Base-by-base conservation (phyloP, 1,284 basidiomycete species). In the Lentinula novae-zelandiae region DNA sequence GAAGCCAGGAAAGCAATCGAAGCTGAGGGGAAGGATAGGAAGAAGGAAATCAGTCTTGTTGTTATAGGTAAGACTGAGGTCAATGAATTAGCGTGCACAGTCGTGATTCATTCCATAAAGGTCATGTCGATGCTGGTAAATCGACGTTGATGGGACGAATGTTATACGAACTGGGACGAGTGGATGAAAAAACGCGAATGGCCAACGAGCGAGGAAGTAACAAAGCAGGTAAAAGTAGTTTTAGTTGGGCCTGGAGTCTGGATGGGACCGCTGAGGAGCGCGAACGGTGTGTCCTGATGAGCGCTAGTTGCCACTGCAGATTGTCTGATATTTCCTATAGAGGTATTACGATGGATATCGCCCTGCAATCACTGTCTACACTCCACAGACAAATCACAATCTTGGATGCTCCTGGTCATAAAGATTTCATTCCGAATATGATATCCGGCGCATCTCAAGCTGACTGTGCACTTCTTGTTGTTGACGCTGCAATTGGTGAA, bases 401-500 rank as follows among this genome's bases (percentile, higher is more conserved):
- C 20, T 85, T 99, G 31, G 96, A 99, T 68, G 96, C 97, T 0
- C 96, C 96, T 0, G 96, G 96, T 0, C 96, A 99, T 75, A 92
- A 89, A 65, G 97, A 99, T 70, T 99, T 99, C 68, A 92, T 99
- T 60, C 96, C 97, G 0, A 98, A 98, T 71, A 99, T 99, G 97
- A 99, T 99, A 62, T 96, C 94, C 0, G 96, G 96, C 1, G 96
- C 96, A 1, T 89, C 96, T 0, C 96, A 98, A 75, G 97, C 97
- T 0, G 96, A 99, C 68, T 95, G 93, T 40, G 96, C 96, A 0
- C 75, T 99, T 4, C 83, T 99, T n/a, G 96, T 99, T 5, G 86
- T 99, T 20, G 97, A 98, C 72, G 90, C 95, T 6, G 81, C 89
- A 3, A 87, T 82, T 0, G 96, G 96, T 22, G 95, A 95, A 68